Base-by-base conservation (phyloP, 768 basidiomycete genomes). In the Boletellus emodensis region DNA sequence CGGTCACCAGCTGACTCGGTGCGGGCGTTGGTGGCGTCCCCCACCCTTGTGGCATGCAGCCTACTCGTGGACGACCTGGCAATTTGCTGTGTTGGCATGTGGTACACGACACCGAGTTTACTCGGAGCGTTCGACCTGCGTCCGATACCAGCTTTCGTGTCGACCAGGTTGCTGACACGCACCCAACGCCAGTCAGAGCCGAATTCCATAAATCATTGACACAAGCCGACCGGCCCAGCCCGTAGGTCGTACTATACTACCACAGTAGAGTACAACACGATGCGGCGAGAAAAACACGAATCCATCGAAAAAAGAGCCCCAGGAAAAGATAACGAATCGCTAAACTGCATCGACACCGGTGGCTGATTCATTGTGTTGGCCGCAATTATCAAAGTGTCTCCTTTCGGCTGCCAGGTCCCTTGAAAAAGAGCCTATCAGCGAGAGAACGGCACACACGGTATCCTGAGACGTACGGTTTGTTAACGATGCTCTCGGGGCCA, bases 401-500 rank as follows among this genome's bases (percentile, higher is more conserved):
- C 30, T 61, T 47, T 52, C 53, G 34, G 41, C 48, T 15, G 42
- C 54, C 41, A 43, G 2, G 38, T 44, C 46, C 38, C 64, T 64
- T 28, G 8, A 48, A 44, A 18, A 28, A 12, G 42, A 26, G n/a
- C 17, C n/a, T 8, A 34, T 57, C 32, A 22, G 37, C n/a, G 8
- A 38, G 9, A 26, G 9, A 12, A 9, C 8, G 15, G 15, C 18
- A 24, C 2, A 17, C 6, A 40, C 18, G 8, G 40, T 26, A 10
- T 17, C 20, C n/a, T 4, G 9, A 36, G 32, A 67, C 53, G 20
- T 57, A 83, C 83, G 78, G 78, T 55, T 64, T 69, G 61, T 83
- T 83, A 40, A 83, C 51, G 22, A 78, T 59, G 44, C 75, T 78
- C 48, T 85, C 82, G 4, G 72, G 57, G 15, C 82, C 84, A 3